phyloP scores from a whole-genome alignment of 2,329 filamentous ascomycete genomes.

The Aspergillus pseudoglaucus region DNA sequence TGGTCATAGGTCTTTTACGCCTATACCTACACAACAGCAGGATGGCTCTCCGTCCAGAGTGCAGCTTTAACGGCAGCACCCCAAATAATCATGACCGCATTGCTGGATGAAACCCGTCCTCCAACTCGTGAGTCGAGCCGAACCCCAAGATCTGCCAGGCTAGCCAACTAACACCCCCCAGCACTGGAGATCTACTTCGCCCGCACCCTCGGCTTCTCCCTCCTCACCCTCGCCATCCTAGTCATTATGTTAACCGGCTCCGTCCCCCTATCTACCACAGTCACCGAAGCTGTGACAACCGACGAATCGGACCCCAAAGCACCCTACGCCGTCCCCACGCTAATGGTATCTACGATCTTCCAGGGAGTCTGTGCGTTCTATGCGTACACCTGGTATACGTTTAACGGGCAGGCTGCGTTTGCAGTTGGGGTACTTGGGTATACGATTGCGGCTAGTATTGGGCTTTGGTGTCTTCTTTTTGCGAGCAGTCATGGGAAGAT shows the following conservation, averaged over 20 bases:
- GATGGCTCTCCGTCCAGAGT: conserved; percentile 40
- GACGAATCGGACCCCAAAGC: conserved; percentile 45
- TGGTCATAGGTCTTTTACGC: conserved; percentile 36
- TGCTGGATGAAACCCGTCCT: conserved; percentile 52
- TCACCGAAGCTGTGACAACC: conserved; percentile 35
- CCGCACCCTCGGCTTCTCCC: conserved; percentile 61
- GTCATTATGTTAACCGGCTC: conserved; percentile 64
- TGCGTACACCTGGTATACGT: conserved; percentile 61
- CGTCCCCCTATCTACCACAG: conserved; percentile 56
- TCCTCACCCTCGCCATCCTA: conserved; percentile 58
- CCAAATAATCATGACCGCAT: conserved; percentile 54
- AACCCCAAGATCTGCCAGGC: background rate
- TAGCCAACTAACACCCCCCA: conserved; percentile 20
- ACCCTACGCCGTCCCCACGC: conserved; percentile 59
- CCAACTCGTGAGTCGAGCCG: conserved; percentile 34
- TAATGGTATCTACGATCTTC: conserved; percentile 61
- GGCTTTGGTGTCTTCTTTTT: conserved; percentile 59
- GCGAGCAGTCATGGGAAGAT: conserved; percentile 51
- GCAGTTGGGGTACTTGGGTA: conserved; percentile 55
- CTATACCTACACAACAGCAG: conserved; percentile 41
- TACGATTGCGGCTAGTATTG: conserved; percentile 53
- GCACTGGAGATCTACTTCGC: conserved; percentile 67
- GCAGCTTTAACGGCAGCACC: conserved; percentile 54
- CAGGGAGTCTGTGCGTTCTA: conserved; percentile 59
- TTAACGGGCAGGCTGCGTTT: conserved; percentile 51